Evolutionary conservation across 164 flowering plant species (phyloP).

Genomic region (Sextonia rubra): DNA sequence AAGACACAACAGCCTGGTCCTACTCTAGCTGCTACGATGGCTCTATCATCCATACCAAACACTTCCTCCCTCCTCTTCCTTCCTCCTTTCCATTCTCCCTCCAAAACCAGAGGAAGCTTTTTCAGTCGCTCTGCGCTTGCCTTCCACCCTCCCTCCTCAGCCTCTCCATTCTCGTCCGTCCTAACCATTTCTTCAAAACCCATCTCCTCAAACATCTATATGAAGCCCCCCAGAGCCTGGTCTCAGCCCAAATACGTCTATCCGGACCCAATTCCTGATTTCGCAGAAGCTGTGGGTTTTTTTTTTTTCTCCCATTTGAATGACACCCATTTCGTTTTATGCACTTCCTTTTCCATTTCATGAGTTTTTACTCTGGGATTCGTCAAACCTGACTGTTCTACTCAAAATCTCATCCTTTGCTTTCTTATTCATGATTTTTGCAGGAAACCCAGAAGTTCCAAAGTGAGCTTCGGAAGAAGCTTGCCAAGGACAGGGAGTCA

Average conservation of each 20-base stretch:
- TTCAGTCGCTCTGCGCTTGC: too few species aligned
- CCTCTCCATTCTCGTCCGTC: not conserved
- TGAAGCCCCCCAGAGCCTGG: conserved; percentile 9
- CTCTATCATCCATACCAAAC: too few species aligned
- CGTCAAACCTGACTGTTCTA: not conserved
- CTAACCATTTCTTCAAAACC: not conserved
- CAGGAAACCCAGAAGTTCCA: conserved; percentile 61
- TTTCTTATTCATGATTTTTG: not conserved
- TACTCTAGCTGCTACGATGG: too few species aligned
- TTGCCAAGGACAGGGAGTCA: conserved; percentile 38
- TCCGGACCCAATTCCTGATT: conserved; percentile 57
- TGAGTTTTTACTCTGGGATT: not conserved
- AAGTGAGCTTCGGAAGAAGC: conserved; percentile 44
- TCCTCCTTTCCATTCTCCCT: not conserved
- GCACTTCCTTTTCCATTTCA: not conserved
- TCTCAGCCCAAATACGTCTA: conserved; percentile 27
- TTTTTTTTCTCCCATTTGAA: conserved; percentile 6
- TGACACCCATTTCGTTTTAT: not conserved
- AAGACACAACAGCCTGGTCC: too few species aligned
- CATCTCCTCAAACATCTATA: not conserved
- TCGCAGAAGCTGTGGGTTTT: conserved; percentile 37
- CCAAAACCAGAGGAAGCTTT: not conserved
- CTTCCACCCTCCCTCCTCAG: too few species aligned
- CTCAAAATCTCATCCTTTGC: not conserved
- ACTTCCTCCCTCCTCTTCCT: not conserved